Conservation (phyloP, 208 protist species). For the Leishmania braziliensis region DNA sequence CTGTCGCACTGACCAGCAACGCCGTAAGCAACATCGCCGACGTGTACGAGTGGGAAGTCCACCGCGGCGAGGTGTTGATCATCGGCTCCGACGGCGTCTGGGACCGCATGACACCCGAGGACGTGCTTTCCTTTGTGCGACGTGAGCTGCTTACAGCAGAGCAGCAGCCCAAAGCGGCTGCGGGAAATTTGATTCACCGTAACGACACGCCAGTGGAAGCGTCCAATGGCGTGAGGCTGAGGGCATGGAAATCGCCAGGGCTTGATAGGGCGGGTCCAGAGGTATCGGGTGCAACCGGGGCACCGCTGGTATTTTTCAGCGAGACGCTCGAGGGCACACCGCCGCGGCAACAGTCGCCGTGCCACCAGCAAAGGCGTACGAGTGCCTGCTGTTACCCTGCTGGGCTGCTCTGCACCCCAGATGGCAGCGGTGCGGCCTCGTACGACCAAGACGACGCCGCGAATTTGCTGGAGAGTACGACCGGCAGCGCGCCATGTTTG, state of each 20-base stretch:
- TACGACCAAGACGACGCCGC: background rate
- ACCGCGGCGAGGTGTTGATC: conserved; percentile 70
- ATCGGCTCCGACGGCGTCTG: conserved; percentile 83
- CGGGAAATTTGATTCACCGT: background rate
- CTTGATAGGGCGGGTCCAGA: background rate
- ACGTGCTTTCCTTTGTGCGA: conserved; percentile 59
- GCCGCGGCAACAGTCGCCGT: conserved; percentile 1
- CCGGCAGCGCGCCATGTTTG: background rate
- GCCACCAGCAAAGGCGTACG: background rate
- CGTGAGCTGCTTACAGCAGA: background rate
- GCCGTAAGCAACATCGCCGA: conserved; percentile 79
- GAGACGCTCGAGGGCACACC: conserved; percentile 1
- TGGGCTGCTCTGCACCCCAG: conserved; percentile 8
- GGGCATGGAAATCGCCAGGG: background rate
- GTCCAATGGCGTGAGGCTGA: background rate
- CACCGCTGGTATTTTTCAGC: background rate
- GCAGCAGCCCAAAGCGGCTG: background rate
- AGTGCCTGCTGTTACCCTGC: background rate
- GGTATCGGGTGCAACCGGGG: background rate
- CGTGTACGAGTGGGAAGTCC: conserved; percentile 65
- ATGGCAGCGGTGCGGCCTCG: background rate
- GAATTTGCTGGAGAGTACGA: background rate
- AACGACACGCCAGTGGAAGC: background rate
- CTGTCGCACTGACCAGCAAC: conserved; percentile 28
- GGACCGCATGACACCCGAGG: conserved; percentile 66